Conservation (phyloP, 768 basidiomycete genomes). For the Rhodotorula graminis region DNA sequence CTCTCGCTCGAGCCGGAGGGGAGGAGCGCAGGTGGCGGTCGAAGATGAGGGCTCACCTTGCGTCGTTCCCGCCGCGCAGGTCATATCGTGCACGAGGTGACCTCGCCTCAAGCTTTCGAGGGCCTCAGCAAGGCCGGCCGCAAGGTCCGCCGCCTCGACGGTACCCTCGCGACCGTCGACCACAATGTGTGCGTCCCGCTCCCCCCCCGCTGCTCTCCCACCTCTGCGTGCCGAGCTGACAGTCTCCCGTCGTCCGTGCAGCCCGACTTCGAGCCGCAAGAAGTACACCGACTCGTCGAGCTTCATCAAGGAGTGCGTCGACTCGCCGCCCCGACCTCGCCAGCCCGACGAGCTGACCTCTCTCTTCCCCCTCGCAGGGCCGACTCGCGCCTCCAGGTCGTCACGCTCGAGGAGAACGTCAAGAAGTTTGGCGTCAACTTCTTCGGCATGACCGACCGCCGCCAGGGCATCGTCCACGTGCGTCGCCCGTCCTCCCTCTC, state of each 20-base stretch:
- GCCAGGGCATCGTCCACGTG: constrained; percentile 59
- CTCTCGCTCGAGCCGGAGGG: neutral
- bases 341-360: neutral
- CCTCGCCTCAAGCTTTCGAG: constrained; percentile 72
- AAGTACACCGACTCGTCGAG: constrained; percentile 62
- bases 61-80: neutral
- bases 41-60: neutral
- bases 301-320: constrained; percentile 64
- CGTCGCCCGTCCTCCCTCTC: neutral
- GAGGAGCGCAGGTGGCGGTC: neutral
- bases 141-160: constrained; percentile 75
- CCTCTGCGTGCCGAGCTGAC: no score
- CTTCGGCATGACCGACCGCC: constrained; percentile 81
- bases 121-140: constrained; percentile 58
- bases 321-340: neutral
- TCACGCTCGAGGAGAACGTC: constrained; percentile 79
- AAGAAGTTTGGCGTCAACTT: constrained; percentile 88
- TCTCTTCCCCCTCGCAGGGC: constrained; percentile 42
- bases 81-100: constrained; percentile 79
- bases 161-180: constrained; percentile 82
- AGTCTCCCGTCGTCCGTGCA: neutral
- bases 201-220: constrained; percentile 48
- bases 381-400: constrained; percentile 76
- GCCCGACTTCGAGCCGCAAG: constrained; percentile 39
- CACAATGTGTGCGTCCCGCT: constrained; percentile 49